Conservation (phyloP, 2,329 filamentous ascomycete species). For the Massarina eburnea region DNA sequence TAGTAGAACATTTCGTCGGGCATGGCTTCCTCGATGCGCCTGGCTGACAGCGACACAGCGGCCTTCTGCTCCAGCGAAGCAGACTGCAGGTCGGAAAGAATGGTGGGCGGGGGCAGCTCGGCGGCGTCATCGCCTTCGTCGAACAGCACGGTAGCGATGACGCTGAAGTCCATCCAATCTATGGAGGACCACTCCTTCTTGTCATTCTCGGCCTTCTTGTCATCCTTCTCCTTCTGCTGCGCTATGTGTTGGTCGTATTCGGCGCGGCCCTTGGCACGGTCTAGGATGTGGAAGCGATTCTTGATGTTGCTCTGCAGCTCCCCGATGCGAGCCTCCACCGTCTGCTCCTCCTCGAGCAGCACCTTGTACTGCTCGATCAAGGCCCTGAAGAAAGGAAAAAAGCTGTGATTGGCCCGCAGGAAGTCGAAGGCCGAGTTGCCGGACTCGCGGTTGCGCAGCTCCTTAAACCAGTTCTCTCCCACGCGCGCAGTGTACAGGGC, state of each 20-base stretch:
- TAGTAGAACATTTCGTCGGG: constrained; percentile 65
- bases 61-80: constrained; percentile 95
- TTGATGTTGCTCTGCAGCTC: constrained; percentile 74
- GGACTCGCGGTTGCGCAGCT: constrained; percentile 82
- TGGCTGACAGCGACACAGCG: constrained; percentile 78
- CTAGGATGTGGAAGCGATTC: constrained; percentile 78
- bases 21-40: constrained; percentile 93
- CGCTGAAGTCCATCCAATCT: constrained; percentile 96
- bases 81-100: constrained; percentile 87
- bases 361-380: constrained; percentile 92
- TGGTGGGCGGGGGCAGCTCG: constrained; percentile 85
- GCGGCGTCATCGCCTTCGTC: constrained; percentile 83
- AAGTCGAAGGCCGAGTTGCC: constrained; percentile 97
- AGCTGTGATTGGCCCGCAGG: constrained; percentile 88
- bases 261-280: constrained; percentile 79
- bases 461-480: constrained; percentile 87
- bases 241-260: constrained; percentile 87
- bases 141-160: constrained; percentile 93
- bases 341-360: constrained; percentile 70
- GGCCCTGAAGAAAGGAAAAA: constrained; percentile 93
- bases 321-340: constrained; percentile 70
- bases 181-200: constrained; percentile 78
- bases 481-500: constrained; percentile 92
- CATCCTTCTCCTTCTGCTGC: constrained; percentile 81
- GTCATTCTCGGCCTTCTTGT: constrained; percentile 83